Percentiles rank a stretch among this genome's conserved stretches.
Conservation (phyloP, 345 rosid species). For the Citrus trifoliata region DNA sequence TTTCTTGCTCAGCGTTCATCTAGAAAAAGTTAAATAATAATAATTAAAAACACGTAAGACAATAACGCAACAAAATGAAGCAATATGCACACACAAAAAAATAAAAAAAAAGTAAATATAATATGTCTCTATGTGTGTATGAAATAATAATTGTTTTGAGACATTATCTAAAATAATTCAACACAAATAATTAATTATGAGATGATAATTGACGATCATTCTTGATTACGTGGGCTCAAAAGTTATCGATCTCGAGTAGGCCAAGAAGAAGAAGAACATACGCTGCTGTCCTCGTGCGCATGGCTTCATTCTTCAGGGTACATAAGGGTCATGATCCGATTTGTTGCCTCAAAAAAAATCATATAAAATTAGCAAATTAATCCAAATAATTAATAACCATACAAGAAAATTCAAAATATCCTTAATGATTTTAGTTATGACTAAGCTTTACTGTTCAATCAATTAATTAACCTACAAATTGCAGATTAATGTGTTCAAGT, state of each 20-base stretch:
- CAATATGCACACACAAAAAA: too few relatives aligned
- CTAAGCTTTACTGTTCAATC: too few relatives aligned
- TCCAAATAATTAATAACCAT: not conserved
- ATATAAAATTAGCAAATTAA: not conserved
- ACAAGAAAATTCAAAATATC: too few relatives aligned
- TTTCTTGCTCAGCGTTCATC: too few relatives aligned
- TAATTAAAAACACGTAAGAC: too few relatives aligned
- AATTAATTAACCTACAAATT: too few relatives aligned
- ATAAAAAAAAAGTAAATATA: too few relatives aligned
- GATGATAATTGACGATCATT: not conserved
- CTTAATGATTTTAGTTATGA: too few relatives aligned
- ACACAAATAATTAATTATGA: not conserved
- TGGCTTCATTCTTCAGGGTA: conserved; percentile 45
- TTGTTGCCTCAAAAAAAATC: not conserved
- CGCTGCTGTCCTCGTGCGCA: conserved; percentile 61
- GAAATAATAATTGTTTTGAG: not conserved
- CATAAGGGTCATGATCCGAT: not conserved
- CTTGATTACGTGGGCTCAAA: not conserved
- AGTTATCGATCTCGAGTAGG: not conserved
- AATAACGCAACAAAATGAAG: too few relatives aligned
- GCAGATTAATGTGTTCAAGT: too few relatives aligned
- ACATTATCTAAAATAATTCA: not conserved
- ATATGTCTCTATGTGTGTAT: too few relatives aligned
- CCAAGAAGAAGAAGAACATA: conserved; percentile 20
- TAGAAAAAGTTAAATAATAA: too few relatives aligned